phyloP scores from a whole-genome alignment of 1,284 basidiomycete species.

The Pseudozyma sp. region DNA sequence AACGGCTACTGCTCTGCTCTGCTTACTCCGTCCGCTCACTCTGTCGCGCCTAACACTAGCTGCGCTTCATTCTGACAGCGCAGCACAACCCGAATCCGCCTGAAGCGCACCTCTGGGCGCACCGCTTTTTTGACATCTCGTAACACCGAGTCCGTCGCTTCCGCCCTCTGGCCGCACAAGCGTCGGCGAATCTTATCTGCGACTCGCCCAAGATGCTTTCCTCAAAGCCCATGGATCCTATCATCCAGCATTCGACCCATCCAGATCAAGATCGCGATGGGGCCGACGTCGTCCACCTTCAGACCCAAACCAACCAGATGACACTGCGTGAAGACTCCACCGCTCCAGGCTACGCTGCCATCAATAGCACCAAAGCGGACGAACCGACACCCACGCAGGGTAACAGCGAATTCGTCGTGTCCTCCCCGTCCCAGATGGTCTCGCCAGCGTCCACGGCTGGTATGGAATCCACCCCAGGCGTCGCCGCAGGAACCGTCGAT shows the following conservation, averaged over 20 bases:
- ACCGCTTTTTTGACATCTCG: background rate
- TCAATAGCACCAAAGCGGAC: slow-evolving; percentile 12
- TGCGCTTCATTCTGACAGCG: too few relatives aligned
- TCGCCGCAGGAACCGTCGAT: slow-evolving; percentile 41
- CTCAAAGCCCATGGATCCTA: slow-evolving; percentile 53
- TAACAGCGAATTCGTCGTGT: slow-evolving; percentile 10
- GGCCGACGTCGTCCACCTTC: slow-evolving; percentile 36
- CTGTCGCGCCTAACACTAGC: too few relatives aligned
- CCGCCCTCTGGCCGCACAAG: background rate
- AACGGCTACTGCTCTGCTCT: too few relatives aligned
- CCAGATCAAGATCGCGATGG: slow-evolving; percentile 20
- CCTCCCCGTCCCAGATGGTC: slow-evolving; percentile 29
- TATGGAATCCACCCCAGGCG: slow-evolving; percentile 5
- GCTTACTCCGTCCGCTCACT: too few relatives aligned
- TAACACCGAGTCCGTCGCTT: background rate
- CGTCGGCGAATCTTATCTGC: background rate
- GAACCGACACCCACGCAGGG: slow-evolving; percentile 6
- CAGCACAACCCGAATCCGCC: too few relatives aligned
- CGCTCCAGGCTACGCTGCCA: slow-evolving; percentile 49
- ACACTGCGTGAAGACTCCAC: slow-evolving; percentile 46
- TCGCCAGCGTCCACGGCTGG: slow-evolving; percentile 14
- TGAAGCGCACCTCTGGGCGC: too few relatives aligned
- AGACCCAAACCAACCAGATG: slow-evolving; percentile 45
- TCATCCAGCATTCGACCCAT: slow-evolving; percentile 41
- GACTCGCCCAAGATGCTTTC: slow-evolving; percentile 42